Evolutionary conservation across 2,329 filamentous ascomycete species (phyloP).

Genomic region (Dactylellina leptospora): DNA sequence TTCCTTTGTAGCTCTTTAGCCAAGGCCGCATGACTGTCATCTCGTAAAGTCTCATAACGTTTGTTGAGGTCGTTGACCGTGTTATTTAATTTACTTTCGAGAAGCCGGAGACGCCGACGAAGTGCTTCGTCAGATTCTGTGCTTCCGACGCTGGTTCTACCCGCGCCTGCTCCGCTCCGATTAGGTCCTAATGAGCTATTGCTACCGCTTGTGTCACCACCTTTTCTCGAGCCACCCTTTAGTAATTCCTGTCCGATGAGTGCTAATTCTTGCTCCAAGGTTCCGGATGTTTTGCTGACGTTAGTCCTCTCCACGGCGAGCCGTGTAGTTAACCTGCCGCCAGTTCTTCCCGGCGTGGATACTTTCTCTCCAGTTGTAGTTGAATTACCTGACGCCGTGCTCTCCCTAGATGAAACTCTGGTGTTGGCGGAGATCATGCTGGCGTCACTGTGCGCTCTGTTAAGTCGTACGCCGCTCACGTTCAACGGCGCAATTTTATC

Average conservation of each 20-base stretch:
- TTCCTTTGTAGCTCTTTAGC: constrained; percentile 54
- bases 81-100: constrained; percentile 46
- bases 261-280: constrained; percentile 41
- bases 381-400: neutral
- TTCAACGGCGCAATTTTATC: constrained; percentile 46
- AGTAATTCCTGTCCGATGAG: constrained; percentile 35
- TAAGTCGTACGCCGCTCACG: constrained; percentile 41
- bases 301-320: constrained; percentile 22
- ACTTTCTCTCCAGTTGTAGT: constrained; percentile 7
- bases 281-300: constrained; percentile 29
- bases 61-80: constrained; percentile 54
- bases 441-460: constrained; percentile 39
- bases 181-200: neutral
- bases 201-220: neutral
- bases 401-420: neutral
- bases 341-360: too few relatives aligned
- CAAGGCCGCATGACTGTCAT: constrained; percentile 53
- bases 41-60: constrained; percentile 51
- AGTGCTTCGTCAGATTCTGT: constrained; percentile 20
- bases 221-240: neutral
- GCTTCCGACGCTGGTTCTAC: neutral
- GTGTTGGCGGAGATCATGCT: constrained; percentile 20
- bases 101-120: constrained; percentile 32
- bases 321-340: constrained; percentile 6
- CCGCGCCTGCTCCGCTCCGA: neutral